Base-by-base conservation (phyloP, 2,329 filamentous ascomycete genomes). In the Epichloe aotearoae region DNA sequence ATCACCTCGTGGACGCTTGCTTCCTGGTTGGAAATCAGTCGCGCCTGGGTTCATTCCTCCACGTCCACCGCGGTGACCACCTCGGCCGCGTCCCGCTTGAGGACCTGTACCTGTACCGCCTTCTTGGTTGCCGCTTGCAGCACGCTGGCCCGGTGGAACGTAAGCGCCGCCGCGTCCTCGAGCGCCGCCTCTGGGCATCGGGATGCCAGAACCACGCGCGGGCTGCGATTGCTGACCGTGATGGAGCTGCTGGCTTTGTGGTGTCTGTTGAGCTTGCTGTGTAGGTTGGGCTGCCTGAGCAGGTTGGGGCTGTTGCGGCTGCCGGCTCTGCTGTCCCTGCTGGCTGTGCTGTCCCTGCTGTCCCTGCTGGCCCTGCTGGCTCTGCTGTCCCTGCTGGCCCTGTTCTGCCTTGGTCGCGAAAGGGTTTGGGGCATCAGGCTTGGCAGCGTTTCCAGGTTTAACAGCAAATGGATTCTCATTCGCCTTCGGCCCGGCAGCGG, bases 1-100 rank as follows among this genome's bases (percentile, higher is more conserved):
- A 50, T 82, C 78, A 46, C 79, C 76, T 49, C 78, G 69, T 14
- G 75, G 71, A 30, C 78, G 70, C 64, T 82, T 81, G 56, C 71
- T 76, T 4, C 77, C 76, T 8, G 75, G 73, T 41, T 79, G 77
- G 56, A 79, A 75, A 51, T 82, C 80, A 46, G 72, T 67, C 10
- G 74, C 77, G 12, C 65, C 66, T 1, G 73, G 71, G 55, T 77
- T 81, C 57, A 81, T 58, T 11, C 53, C 66, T 11, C 64, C 64
- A 20, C 73, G 68, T 34, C 69, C 66, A 23, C 69, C 68, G 40
- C 69, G 57, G 15, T 56, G 60, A 44, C 67, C 71, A 43, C 75
- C 68, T 45, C 66, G 64, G 44, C 66, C 65, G 46, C 68, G 49
- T 63, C 20, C 69, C 58, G 17, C 65, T 55, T 56, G 62, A 14